A percentile compares a stretch with the other conserved stretches of the same genome.
Evolutionary conservation across 2,329 filamentous ascomycete species (phyloP).

Genomic region (Cercospora zeae-maydis): DNA sequence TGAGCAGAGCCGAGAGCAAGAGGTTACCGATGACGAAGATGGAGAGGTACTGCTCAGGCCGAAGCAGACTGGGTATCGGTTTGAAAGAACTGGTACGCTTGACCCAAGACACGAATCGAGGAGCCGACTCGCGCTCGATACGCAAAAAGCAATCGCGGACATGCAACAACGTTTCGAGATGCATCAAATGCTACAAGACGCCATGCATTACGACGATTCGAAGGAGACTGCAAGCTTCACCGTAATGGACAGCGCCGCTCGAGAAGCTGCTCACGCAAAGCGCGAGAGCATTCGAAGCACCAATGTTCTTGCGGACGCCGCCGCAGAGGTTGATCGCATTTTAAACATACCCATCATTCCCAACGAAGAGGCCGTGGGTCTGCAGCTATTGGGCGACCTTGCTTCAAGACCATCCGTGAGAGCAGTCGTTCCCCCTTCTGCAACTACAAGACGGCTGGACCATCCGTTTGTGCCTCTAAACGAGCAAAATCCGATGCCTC

Average conservation of each 20-base stretch:
- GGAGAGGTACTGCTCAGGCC: conserved; percentile 36
- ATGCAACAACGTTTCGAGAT: conserved; percentile 27
- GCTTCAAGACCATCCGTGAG: conserved; percentile 25
- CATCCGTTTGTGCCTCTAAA: not conserved
- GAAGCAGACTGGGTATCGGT: conserved; percentile 35
- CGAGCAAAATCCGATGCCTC: conserved; percentile 14
- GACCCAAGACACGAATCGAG: conserved; percentile 31
- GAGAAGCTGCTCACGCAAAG: conserved; percentile 41
- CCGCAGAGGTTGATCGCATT: conserved; percentile 31
- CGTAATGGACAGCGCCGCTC: conserved; percentile 40
- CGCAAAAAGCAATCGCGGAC: conserved; percentile 24
- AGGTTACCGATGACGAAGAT: conserved; percentile 38
- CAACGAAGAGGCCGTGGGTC: conserved; percentile 42
- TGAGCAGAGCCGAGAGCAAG: conserved; percentile 1
- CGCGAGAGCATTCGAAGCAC: conserved; percentile 35
- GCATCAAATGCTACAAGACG: conserved; percentile 23
- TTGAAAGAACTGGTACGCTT: conserved; percentile 23
- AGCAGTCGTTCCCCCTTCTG: conserved; percentile 7
- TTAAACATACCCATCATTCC: conserved; percentile 21
- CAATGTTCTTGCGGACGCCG: conserved; percentile 38
- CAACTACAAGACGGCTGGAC: conserved; percentile 7
- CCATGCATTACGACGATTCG: conserved; percentile 30
- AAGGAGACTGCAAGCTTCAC: conserved; percentile 37
- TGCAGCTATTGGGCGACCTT: conserved; percentile 35
- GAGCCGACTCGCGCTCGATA: conserved; percentile 31